A percentile compares a stretch with the other conserved stretches of the same genome.
These are phyloP conservation scores for Caryopteris hybrid DNA, from an alignment of 305 asterid genomes.

Conservation along the genomic window DNA sequence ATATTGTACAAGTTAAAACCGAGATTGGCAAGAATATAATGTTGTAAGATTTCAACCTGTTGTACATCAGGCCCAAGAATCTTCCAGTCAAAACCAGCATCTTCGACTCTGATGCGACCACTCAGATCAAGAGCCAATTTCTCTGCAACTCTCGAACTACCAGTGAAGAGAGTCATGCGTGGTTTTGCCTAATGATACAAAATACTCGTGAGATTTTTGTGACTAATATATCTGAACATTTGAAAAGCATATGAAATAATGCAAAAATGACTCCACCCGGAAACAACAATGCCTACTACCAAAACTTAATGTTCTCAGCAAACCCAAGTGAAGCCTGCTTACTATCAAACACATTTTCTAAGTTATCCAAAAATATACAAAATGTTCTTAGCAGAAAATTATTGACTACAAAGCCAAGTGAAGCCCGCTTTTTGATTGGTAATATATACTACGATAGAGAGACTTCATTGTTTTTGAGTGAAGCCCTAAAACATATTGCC, in stretches of 20 bases:
- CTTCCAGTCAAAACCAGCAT: constrained; percentile 99
- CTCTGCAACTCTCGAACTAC: constrained; percentile 92
- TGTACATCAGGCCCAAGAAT: constrained; percentile 96
- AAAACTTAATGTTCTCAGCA: background rate
- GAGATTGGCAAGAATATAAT: background rate
- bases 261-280: background rate
- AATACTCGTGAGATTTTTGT: background rate
- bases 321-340: no score
- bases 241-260: background rate
- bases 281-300: background rate
- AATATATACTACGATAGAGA: no score
- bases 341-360: no score
- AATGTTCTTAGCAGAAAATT: no score
- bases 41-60: constrained; percentile 41
- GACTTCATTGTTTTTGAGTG: no score
- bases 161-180: constrained; percentile 96
- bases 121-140: constrained; percentile 77
- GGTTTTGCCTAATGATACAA: constrained; percentile 65
- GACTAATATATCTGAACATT: background rate
- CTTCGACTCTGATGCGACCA: constrained; percentile 84
- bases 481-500: no score
- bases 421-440: no score
- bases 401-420: no score
- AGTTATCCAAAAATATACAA: background rate
- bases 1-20: background rate